Conservation (phyloP, 805 yeast genomes). For the Saturnispora dispora region DNA sequence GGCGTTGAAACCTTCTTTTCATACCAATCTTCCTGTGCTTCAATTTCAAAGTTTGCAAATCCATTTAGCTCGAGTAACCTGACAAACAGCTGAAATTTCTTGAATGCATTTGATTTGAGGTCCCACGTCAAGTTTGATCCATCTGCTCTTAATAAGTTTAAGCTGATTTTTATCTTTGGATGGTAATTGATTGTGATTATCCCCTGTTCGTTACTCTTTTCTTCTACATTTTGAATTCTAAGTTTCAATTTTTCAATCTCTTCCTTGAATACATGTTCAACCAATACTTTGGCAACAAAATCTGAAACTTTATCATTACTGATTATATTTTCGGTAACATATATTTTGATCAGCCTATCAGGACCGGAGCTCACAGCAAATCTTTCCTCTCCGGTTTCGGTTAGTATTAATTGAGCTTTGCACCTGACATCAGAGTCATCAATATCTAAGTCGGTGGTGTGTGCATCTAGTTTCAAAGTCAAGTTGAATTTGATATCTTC, state of each 20-base stretch:
- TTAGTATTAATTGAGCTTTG: constrained; percentile 21
- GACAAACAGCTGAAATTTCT: constrained; percentile 45
- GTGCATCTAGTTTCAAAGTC: constrained; percentile 20
- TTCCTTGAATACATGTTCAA: constrained; percentile 30
- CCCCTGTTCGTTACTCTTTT: neutral
- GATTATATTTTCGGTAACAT: constrained; percentile 23
- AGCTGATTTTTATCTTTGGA: constrained; percentile 64
- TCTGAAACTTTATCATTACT: constrained; percentile 27
- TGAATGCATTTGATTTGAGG: constrained; percentile 23
- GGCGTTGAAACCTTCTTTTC: constrained; percentile 30
- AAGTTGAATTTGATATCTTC: constrained; percentile 24
- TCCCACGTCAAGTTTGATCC: constrained; percentile 69
- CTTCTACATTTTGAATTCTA: neutral
- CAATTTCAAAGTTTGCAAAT: constrained; percentile 64
- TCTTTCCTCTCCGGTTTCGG: constrained; percentile 18
- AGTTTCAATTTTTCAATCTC: constrained; percentile 14
- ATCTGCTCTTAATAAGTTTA: constrained; percentile 65
- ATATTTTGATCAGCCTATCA: constrained; percentile 27
- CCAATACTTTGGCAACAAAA: constrained; percentile 29
- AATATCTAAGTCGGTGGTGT: constrained; percentile 17
- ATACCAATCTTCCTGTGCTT: constrained; percentile 69
- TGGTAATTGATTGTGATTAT: constrained; percentile 45
- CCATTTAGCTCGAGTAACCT: constrained; percentile 32
- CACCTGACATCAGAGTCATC: constrained; percentile 18
- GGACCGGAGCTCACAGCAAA: constrained; percentile 31